Evolutionary conservation across 306 rosid genomes (phyloP).

Genomic region (Fragaria ananassa): DNA sequence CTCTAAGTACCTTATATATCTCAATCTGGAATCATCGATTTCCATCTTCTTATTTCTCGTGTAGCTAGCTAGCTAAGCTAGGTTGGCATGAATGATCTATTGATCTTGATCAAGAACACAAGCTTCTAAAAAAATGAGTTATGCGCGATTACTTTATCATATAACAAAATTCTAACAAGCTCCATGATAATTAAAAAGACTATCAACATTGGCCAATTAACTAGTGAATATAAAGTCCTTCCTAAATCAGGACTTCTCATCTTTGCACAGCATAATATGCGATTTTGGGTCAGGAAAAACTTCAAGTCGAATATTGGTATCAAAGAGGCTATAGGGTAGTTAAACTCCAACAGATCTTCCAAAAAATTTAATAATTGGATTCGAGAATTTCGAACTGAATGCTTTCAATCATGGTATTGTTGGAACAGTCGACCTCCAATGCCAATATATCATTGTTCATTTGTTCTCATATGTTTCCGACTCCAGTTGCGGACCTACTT

Average conservation of each 20-base stretch:
- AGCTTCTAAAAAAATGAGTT: neutral
- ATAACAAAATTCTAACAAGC: neutral
- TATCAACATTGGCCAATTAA: neutral
- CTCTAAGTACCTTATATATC: neutral
- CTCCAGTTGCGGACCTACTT: neutral
- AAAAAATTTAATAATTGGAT: neutral
- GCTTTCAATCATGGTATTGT: neutral
- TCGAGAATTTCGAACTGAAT: neutral
- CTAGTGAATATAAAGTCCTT: neutral
- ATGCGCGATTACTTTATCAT: neutral
- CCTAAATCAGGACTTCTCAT: neutral
- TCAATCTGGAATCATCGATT: neutral
- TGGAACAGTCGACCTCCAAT: neutral
- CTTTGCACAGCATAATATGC: neutral
- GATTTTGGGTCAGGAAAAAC: neutral
- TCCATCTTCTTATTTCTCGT: neutral
- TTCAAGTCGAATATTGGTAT: neutral
- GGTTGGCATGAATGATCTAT: constrained; percentile 16
- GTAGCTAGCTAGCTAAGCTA: constrained; percentile 10
- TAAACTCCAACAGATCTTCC: neutral
- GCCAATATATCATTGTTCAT: neutral
- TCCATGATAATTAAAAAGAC: neutral
- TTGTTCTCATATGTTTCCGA: neutral
- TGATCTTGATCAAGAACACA: neutral
- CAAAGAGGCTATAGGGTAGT: neutral